Evolutionary conservation across 2,329 filamentous ascomycete genomes (phyloP), one percentile per base, ranked within the genome.

Genomic region (Parasarocladium wereldwijsianum): DNA sequence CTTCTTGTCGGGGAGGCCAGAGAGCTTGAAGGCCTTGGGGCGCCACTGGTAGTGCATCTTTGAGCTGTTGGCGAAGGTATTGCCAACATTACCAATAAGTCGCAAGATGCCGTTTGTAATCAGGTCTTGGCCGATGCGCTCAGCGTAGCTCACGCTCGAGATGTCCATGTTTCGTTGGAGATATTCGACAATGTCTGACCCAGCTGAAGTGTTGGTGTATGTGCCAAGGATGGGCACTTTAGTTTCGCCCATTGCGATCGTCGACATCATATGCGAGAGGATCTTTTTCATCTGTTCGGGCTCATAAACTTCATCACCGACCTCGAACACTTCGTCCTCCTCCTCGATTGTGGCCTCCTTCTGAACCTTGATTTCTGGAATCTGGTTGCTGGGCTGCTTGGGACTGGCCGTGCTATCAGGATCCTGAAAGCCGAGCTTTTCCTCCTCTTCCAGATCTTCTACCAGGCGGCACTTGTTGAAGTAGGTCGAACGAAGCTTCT

Each of bases 401-500:
- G 62, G 50, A 50, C 74, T 63, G 3, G 80, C 77, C 51, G 79
- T 85, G 19, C 53, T 62, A 43, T 77, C 70, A 3, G 85, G 84
- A 40, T 86, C 84, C 52, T 93, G 85, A 56, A 98, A 98, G 22
- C 86, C 90, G 32, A 98, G 69, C 57, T 98, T 96, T 54, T 94
- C 93, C 62, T 98, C 92, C 56, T 98, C 90, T 52, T 98, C 90
- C 36, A 96, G 60, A 49, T 98, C 90, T 51, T 98, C 92, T 6
- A 96, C 79, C 37, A 94, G 63, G 29, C 92, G 78, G 52, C 90
- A 98, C 58, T 96, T 98, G 64, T 96, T 98, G 68, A 96, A 96
- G 58, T 98, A 98, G 43, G 83, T 81, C 54, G 82, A 93, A 39
- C 90, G 76, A 43, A 94, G 70, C 58, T 96, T 96, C 65, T 85